Evolutionary conservation across 352 stramenopile genomes (phyloP).

Genomic region (Pythium chondricola): DNA sequence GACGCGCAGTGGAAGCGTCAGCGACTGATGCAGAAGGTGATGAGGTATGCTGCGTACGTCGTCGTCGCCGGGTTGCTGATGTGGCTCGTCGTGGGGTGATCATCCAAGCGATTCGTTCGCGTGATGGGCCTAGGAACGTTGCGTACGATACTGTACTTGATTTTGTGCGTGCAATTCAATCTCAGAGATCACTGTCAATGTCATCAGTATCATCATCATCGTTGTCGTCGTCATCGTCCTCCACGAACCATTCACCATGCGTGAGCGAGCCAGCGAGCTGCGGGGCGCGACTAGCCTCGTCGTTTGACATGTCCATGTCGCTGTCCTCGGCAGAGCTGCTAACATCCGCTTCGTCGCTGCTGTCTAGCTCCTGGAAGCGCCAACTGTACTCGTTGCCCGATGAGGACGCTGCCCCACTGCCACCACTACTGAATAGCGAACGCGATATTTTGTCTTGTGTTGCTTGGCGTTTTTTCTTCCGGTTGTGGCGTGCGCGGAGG

Average conservation of each 20-base stretch:
- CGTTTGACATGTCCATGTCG: conserved; percentile 19
- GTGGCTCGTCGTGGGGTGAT: neutral
- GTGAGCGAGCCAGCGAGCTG: conserved; percentile 19
- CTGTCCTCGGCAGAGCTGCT: conserved; percentile 25
- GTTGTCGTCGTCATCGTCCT: conserved; percentile 13
- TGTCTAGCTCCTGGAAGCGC: conserved; percentile 25
- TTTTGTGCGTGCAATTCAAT: too few relatives aligned
- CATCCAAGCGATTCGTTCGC: too few relatives aligned
- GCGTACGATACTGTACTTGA: too few relatives aligned
- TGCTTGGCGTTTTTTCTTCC: conserved; percentile 18
- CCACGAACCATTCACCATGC: conserved; percentile 23
- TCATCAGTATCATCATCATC: conserved; percentile 8
- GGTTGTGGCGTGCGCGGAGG: conserved; percentile 18
- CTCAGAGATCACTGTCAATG: too few relatives aligned
- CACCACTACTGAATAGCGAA: neutral
- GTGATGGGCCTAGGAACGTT: too few relatives aligned
- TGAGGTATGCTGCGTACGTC: neutral
- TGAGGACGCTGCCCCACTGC: neutral
- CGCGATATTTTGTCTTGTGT: neutral
- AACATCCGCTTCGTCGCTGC: conserved; percentile 23
- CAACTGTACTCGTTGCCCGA: conserved; percentile 10
- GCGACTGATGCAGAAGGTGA: conserved; percentile 4
- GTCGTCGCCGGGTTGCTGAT: neutral
- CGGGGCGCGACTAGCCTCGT: conserved; percentile 3
- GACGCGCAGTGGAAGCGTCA: conserved; percentile 10